Evolutionary conservation across 2,329 filamentous ascomycete species (phyloP).

Genomic region (Pseudogymnoascus sp.): DNA sequence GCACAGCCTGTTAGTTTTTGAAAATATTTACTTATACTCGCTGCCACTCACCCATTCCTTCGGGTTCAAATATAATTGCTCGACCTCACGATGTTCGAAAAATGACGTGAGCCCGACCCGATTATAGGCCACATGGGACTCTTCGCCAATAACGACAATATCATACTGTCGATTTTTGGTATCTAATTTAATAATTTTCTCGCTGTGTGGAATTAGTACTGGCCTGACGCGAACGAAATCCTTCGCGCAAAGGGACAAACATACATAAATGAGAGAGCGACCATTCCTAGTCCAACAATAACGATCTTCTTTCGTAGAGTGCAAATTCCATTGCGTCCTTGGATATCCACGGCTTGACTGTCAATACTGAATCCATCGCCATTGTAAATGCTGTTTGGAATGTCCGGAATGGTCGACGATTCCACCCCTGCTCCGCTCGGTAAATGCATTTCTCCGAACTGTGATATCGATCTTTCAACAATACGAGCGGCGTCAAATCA

Average conservation of each 20-base stretch:
- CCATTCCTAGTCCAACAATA: constrained; percentile 85
- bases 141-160: constrained; percentile 79
- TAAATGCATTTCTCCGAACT: constrained; percentile 7
- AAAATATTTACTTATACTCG: background rate
- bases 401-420: background rate
- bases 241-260: constrained; percentile 27
- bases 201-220: constrained; percentile 40
- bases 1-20: constrained; percentile 8
- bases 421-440: constrained; percentile 5
- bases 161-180: constrained; percentile 67
- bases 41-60: constrained; percentile 61
- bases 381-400: background rate
- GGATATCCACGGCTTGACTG: background rate
- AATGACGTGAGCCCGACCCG: constrained; percentile 82
- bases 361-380: background rate
- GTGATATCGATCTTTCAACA: background rate
- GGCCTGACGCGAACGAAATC: background rate
- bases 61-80: constrained; percentile 82
- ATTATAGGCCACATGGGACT: constrained; percentile 83
- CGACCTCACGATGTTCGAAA: constrained; percentile 76
- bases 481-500: background rate
- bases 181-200: constrained; percentile 83
- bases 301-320: constrained; percentile 57
- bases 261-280: constrained; percentile 81
- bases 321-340: constrained; percentile 15